Base-by-base conservation (phyloP, 768 basidiomycete species). In the Rossbeevera mucosa region DNA sequence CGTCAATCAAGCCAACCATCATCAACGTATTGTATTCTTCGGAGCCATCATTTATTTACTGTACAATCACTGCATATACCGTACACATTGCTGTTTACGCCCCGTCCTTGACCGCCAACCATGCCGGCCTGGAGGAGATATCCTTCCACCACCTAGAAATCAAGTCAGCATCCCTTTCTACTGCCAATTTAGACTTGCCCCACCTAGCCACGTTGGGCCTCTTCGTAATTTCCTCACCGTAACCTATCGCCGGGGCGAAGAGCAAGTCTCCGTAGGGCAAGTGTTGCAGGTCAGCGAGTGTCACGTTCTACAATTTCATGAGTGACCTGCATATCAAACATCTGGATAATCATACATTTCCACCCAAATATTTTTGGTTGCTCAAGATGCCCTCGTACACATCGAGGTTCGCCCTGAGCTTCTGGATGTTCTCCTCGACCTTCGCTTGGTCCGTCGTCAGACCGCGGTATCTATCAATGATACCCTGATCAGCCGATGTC, bases 201-300 rank as follows among this genome's bases (percentile, higher is more conserved):
- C 28, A 79, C 77, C 76, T 74, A 0, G 69, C 53, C 3, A 81
- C 72, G 53, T 79, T 76, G 7, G 77, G 76, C 57, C 71, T 68
- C 33, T 51, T 62, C 13, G 40, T 18, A 26, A 67, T 55, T 18
- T 80, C 53, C 9, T 72, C 52, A 9, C 68, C 57, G 38, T 57
- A 52, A 1, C 71, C 73, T 1, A 56, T 52, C 1, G 7, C n/a
- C n/a, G n/a, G n/a, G n/a, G n/a, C 13, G 18, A 40, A 50, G 25
- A 76, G 56, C 43, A 62, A 21, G n/a, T 43, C 48, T 18, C 74
- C 78, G 45, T 75, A 76, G 0, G 82, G 75, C 28, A 85, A 61
- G 62, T 83, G 82, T 64, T 76, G 77, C 11, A 85, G 70, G 60
- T 85, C 84, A 4, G 78, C 81, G 1, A 84, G 68, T 7, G 80